These are phyloP conservation scores for Colletotrichum sp. DNA, from an alignment of 2,329 filamentous ascomycete genomes.

Conservation along the genomic window DNA sequence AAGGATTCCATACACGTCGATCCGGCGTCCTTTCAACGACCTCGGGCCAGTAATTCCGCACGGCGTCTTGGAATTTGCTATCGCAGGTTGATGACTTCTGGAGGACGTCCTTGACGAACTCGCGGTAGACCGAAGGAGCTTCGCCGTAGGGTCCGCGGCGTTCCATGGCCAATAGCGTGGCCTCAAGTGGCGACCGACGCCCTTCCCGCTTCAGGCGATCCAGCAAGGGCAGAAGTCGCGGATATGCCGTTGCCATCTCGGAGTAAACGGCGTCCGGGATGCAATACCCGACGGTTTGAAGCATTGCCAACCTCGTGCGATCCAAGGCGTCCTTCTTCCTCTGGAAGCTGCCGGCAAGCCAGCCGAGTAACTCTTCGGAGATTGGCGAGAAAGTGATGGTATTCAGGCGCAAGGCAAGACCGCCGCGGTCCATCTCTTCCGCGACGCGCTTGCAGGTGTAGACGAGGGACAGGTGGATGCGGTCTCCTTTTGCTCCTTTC, in stretches of 20 bases:
- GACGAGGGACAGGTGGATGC: neutral
- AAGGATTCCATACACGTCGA: neutral
- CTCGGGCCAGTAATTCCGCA: neutral
- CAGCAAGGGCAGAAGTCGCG: neutral
- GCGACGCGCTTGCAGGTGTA: neutral
- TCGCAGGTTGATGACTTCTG: neutral
- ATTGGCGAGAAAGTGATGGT: neutral
- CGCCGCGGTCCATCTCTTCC: neutral
- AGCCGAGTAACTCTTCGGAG: neutral
- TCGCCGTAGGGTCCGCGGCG: neutral
- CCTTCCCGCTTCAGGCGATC: neutral
- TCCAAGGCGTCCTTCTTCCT: neutral
- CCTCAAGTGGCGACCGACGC: neutral
- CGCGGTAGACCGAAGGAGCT: neutral
- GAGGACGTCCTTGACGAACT: neutral
- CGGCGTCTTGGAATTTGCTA: neutral
- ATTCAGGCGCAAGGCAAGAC: neutral
- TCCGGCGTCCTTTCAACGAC: neutral
- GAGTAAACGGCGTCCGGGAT: neutral
- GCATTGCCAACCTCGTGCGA: neutral
- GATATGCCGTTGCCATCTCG: neutral
- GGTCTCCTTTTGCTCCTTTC: neutral
- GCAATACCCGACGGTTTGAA: neutral
- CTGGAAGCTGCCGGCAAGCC: neutral
- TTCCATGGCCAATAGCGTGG: neutral